Evolutionary conservation across 2,329 filamentous ascomycete species (phyloP), one percentile per base, ranked within the genome.

Genomic region (Chalaropsis thielavioides): DNA sequence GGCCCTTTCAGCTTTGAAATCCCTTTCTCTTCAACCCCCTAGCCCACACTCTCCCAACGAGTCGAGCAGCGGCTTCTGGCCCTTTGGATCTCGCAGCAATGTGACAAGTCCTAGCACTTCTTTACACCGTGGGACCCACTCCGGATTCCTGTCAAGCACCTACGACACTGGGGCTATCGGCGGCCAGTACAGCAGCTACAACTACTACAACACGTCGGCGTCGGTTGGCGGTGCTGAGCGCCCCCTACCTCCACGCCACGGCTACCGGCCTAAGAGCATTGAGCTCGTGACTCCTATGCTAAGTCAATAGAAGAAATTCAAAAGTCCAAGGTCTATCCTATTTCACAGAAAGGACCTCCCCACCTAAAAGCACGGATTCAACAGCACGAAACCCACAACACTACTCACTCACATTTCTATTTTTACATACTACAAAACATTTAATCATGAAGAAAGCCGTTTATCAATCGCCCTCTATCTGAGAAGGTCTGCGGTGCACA

Each of bases 231-330:
- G 75, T 58, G 75, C 77, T 69, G 82, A 84, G 68, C 76, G 83
- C 8, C 83, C 83, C 6, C 74, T 85, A 27, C 83, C 83, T 15
- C 77, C 78, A 10, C 78, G 83, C 60, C 77, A 79, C 61, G 81
- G 83, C 72, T 77, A 81, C 69, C 77, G 83, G 59, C 81, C 82
- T 41, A 83, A 80, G 74, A 85, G 82, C 74, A 83, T 85, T 69
- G 83, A 86, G 74, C 76, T 86, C 24, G 82, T 86, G 56, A 84
- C 83, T 62, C 83, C 83, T 41, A 79, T 83, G 73, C 72, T 81
- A 69, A 76, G 80, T 63, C 77, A 79, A 69, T 83, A 69, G 10
- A 56, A 63, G 22, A 38, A 15, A 41, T 5, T 19, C 38, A 44
- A 44, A 35, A 54, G 31, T 35, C 35, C 31, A 38, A 17, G 22